Base-by-base conservation (phyloP, 2,329 filamentous ascomycete species). In the Drechslerella dactyloides region DNA sequence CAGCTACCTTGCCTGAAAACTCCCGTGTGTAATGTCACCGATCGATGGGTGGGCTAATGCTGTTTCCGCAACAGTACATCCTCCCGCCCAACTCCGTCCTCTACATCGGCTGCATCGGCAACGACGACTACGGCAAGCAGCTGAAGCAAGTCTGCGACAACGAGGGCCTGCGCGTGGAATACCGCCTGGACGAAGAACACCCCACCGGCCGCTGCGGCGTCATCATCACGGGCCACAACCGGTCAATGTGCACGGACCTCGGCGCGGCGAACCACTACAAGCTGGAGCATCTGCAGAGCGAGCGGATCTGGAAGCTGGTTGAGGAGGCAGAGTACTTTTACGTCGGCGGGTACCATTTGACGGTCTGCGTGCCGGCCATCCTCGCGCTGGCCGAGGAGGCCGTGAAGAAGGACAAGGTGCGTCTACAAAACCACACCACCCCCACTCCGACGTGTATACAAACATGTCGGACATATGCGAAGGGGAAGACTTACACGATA, bases 251-350 rank as follows among this genome's bases (percentile, higher is more conserved):
- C 84, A 99, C 94, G 74, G 92, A 97, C 79, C 89, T 99, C 66
- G 94, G 89, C 74, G 94, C 94, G 74, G 94, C 94, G 77, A 99
- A 99, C 84, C 90, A 92, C 84, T 99, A 99, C 84, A 93, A 93
- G 82, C 80, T 97, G 58, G 91, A 94, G 74, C 94, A 99, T 81
- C 83, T 99, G 80, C 91, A 96, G 86, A 86, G 87, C 80, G 89
- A 91, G 60, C 87, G 93, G 82, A 89, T 97, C 81, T 99, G 94
- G 94, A 85, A 87, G 76, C 85, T 97, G 57, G 94, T 94, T 70
- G 87, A 97, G 86, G 87, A 89, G 77, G 93, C 93, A 64, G 86
- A 93, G 79, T 85, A 90, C 77, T 97, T 89, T 85, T 99, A 96
- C 79, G 88, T 99, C 74, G 94, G 94, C 78, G 94, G 94, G 51